Percentiles rank a stretch among this genome's conserved stretches.
These are phyloP conservation scores for Paramecium biaurelia DNA, from an alignment of 73 alveolate genomes.

Conservation along the genomic window DNA sequence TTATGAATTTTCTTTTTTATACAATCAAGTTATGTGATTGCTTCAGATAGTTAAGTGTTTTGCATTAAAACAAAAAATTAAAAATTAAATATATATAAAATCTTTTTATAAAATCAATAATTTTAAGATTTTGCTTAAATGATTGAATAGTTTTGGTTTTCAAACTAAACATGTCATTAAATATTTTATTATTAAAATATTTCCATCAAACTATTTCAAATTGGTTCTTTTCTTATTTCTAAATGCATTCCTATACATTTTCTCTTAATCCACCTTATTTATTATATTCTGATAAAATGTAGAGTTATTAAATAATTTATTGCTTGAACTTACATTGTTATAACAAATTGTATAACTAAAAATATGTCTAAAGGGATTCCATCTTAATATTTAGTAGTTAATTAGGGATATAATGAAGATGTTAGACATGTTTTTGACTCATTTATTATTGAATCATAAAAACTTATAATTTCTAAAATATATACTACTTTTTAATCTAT, in stretches of 20 bases:
- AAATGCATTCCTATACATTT: not conserved
- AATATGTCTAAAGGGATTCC: not conserved
- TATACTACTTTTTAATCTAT: too few relatives aligned
- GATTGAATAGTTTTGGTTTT: not conserved
- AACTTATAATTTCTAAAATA: too few relatives aligned
- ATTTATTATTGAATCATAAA: not conserved
- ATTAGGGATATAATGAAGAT: not conserved
- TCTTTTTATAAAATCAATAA: not conserved
- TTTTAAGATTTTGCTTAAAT: not conserved
- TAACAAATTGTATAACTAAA: too few relatives aligned
- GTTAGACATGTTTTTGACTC: not conserved
- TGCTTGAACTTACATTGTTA: not conserved
- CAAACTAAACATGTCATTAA: not conserved
- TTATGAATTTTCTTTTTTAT: slow-evolving; percentile 48
- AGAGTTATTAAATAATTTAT: not conserved
- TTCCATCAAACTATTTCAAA: not conserved
- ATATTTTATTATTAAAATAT: not conserved
- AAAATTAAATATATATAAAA: slow-evolving; percentile 2
- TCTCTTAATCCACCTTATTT: not conserved
- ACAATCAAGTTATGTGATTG: not conserved
- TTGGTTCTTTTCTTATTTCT: not conserved
- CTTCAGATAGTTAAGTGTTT: not conserved
- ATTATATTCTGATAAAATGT: not conserved
- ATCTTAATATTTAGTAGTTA: too few relatives aligned
- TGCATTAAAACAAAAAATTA: not conserved